Evolutionary conservation across 2,329 filamentous ascomycete genomes (phyloP).

Genomic region (Orbilia oligospora): DNA sequence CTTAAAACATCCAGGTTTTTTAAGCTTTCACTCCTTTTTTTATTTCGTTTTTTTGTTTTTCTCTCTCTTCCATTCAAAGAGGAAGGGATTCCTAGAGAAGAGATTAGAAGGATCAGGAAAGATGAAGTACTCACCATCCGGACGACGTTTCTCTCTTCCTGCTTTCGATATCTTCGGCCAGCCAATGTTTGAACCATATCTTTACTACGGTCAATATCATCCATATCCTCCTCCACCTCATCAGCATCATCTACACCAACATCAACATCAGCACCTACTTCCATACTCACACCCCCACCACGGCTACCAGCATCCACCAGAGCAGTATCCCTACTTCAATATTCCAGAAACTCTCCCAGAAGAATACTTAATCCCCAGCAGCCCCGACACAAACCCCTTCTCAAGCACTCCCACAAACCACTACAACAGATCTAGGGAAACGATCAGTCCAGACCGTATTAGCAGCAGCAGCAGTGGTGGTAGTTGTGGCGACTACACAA

Average conservation of each 20-base stretch:
- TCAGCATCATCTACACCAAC: background rate
- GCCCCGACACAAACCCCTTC: slow-evolving; percentile 19
- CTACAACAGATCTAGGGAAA: slow-evolving; percentile 42
- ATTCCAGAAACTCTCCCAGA: slow-evolving; percentile 44
- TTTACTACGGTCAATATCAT: slow-evolving; percentile 33
- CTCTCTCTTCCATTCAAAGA: too few relatives aligned
- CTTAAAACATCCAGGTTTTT: background rate
- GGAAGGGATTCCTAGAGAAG: background rate
- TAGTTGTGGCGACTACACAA: too few relatives aligned
- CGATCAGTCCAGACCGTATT: slow-evolving; percentile 14
- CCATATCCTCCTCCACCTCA: background rate
- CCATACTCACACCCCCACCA: slow-evolving; percentile 1
- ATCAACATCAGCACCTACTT: background rate
- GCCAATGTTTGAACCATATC: slow-evolving; percentile 36
- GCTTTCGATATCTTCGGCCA: slow-evolving; percentile 40
- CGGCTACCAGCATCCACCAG: slow-evolving; percentile 18
- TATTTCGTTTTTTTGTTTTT: background rate
- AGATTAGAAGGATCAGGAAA: background rate
- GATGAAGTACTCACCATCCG: slow-evolving; percentile 30
- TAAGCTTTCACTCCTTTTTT: background rate
- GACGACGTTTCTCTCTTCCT: slow-evolving; percentile 37
- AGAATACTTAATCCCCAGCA: slow-evolving; percentile 22
- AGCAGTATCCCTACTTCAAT: slow-evolving; percentile 32
- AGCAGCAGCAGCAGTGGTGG: background rate
- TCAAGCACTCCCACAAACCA: slow-evolving; percentile 8